These are phyloP conservation scores for Boletus pseudo-olivaceus DNA, from an alignment of 768 basidiomycete species.

Conservation along the genomic window DNA sequence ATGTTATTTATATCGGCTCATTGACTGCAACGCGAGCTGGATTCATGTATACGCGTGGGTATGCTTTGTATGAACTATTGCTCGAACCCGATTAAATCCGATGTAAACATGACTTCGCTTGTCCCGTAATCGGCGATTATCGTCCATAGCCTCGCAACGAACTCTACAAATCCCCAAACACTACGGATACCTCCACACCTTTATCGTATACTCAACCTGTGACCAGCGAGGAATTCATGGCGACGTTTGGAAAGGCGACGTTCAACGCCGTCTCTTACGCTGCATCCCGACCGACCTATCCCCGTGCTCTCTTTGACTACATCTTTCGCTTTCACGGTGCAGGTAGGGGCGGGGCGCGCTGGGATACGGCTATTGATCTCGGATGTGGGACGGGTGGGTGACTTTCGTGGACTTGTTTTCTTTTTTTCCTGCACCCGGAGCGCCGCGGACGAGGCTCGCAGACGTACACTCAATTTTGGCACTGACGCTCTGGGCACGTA, in stretches of 20 bases:
- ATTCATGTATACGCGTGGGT: too few species aligned
- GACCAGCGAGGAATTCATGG: constrained; percentile 42
- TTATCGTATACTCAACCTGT: neutral
- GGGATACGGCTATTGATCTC: constrained; percentile 65
- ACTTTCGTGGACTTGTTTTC: neutral
- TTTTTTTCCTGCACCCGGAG: neutral
- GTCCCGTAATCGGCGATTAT: neutral
- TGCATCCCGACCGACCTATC: constrained; percentile 70
- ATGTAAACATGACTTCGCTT: neutral
- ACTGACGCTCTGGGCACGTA: neutral
- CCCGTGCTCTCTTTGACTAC: constrained; percentile 57
- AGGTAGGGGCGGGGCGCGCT: constrained; percentile 23
- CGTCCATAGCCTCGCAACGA: neutral
- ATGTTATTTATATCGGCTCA: neutral
- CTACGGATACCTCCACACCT: neutral
- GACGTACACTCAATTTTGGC: neutral
- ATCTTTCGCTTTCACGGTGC: constrained; percentile 56
- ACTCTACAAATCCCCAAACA: too few species aligned
- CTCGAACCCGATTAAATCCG: neutral
- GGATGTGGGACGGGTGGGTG: constrained; percentile 80
- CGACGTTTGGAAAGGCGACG: constrained; percentile 67
- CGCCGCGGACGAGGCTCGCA: neutral
- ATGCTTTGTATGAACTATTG: neutral
- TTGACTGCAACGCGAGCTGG: neutral
- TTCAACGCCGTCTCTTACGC: constrained; percentile 72